Evolutionary conservation across 306 rosid species (phyloP), one percentile per base, ranked within the genome.

Genomic region (Hippophae tibetana): DNA sequence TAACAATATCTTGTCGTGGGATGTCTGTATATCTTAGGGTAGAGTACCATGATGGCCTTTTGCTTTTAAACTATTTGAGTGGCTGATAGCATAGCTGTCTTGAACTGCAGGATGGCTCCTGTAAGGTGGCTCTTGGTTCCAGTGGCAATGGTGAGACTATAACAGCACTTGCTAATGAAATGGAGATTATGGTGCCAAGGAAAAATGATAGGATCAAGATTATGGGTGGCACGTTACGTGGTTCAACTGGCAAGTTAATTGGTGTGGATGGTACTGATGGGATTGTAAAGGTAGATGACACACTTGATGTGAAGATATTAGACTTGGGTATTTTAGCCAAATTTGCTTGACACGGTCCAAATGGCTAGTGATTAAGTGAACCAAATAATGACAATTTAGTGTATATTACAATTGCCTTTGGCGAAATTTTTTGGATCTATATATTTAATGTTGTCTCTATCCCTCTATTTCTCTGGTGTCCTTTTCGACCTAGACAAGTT

Each of bases 211-310:
- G 83, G 62, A 80, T 93, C 57, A 93, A 93, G 75, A 88, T 93
- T 54, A 82, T 86, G 89, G 95, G 86, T 18, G 97, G 99, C 13
- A 67, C 86, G 27, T 46, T 88, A 49, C 93, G 99, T 1, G 99
- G 99, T 64, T 69, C 89, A 60, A 88, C 97, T 0, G 99, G 99
- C 54, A 93, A 93, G 81, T 84, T 93, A 79, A 93, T 93, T 14
- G 99, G 99, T 66, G 94, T 93, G 14, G 99, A 93, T 64, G 99
- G 97, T 31, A 88, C 90, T 10, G 99, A 93, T 56, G 99, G 99
- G 31, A 93, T 93, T 69, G 99, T 93, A 50, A 93, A 88, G 72
- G 83, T 89, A 73, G 99, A 93, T 51, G 95, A 79, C 66, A 87
- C 99, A 1, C 74, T 88, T 43, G 99, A 93, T 65, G 99, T 93